These are phyloP conservation scores for Rhizopogon sp. DNA, from an alignment of 768 basidiomycete genomes.

Conservation along the genomic window DNA sequence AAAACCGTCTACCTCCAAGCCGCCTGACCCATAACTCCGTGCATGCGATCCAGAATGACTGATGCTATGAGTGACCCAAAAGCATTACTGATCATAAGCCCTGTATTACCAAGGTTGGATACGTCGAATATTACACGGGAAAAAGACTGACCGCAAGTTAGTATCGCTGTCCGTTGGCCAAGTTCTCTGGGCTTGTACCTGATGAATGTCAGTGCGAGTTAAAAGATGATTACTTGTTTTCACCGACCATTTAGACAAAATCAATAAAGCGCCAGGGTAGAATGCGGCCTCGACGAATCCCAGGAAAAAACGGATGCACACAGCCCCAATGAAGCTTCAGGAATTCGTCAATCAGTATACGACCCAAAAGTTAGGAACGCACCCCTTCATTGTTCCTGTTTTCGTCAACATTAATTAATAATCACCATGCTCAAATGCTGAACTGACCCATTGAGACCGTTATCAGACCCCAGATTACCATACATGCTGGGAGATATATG, in stretches of 20 bases:
- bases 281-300: slow-evolving; percentile 74
- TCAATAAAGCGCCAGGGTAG: slow-evolving; percentile 59
- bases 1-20: slow-evolving; percentile 58
- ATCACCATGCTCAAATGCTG: neutral
- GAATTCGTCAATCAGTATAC: slow-evolving; percentile 1
- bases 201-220: slow-evolving; percentile 47
- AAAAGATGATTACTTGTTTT: slow-evolving; percentile 14
- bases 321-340: slow-evolving; percentile 52
- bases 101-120: neutral
- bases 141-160: slow-evolving; percentile 44
- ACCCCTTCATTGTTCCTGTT: slow-evolving; percentile 39
- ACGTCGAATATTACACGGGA: neutral
- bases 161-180: slow-evolving; percentile 60
- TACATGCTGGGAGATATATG: slow-evolving; percentile 58
- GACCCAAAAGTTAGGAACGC: neutral
- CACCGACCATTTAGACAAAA: slow-evolving; percentile 30
- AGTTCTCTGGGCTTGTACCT: slow-evolving; percentile 73
- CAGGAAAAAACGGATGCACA: slow-evolving; percentile 69
- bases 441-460: slow-evolving; percentile 47
- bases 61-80: slow-evolving; percentile 79
- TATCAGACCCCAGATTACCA: slow-evolving; percentile 67
- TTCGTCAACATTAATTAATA: neutral
- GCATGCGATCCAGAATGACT: slow-evolving; percentile 67
- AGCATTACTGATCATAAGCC: slow-evolving; percentile 74
- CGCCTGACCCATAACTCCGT: slow-evolving; percentile 58